Evolutionary conservation across 805 yeast species (phyloP).

Genomic region (Metschnikowia aberdeeniae): DNA sequence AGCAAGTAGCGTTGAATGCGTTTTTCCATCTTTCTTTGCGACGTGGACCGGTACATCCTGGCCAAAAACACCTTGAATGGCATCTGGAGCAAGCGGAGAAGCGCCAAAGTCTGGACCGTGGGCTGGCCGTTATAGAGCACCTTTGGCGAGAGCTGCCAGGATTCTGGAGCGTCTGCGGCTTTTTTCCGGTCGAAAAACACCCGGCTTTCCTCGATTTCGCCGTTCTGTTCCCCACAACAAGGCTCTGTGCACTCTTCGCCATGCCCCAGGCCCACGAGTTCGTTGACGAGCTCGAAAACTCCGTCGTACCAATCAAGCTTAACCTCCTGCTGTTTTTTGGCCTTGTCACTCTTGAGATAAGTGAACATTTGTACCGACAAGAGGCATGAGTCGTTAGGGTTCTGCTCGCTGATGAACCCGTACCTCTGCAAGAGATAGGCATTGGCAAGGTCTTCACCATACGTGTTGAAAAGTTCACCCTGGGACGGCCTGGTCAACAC

Average conservation of each 20-base stretch:
- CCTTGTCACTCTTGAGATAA: constrained; percentile 22
- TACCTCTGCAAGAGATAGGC: constrained; percentile 66
- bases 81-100: constrained; percentile 20
- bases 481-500: constrained; percentile 39
- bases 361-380: constrained; percentile 49
- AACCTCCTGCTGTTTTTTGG: constrained; percentile 29
- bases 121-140: constrained; percentile 41
- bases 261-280: constrained; percentile 13
- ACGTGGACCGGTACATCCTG: constrained; percentile 19
- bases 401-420: constrained; percentile 61
- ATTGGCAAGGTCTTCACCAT: constrained; percentile 67
- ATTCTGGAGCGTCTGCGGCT: constrained; percentile 22
- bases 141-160: constrained; percentile 44
- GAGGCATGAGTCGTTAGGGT: constrained; percentile 50
- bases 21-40: constrained; percentile 20
- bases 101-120: constrained; percentile 34
- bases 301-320: constrained; percentile 49
- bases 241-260: constrained; percentile 17
- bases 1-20: constrained; percentile 20
- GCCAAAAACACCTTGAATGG: constrained; percentile 25
- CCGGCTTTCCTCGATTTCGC: constrained; percentile 19
- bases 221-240: constrained; percentile 16
- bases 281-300: constrained; percentile 33
- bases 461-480: constrained; percentile 72
- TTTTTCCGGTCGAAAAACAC: not conserved